Base-by-base conservation (phyloP, 2,329 filamentous ascomycete species). In the Neoarthrinium moseri region DNA sequence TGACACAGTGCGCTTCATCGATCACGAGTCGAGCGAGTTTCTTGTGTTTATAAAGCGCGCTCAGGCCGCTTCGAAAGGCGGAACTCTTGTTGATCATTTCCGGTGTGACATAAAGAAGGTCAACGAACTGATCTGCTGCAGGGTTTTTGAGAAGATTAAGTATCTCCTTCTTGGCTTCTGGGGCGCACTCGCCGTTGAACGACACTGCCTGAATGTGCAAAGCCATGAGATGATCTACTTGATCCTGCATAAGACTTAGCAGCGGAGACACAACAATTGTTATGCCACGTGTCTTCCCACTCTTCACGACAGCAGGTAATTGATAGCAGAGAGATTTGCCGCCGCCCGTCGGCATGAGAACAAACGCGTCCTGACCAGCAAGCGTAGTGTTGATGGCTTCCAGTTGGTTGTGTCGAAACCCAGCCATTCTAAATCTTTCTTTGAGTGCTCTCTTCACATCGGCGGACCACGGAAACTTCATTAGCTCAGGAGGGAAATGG, bases 1-100 rank as follows among this genome's bases (percentile, higher is more conserved):
- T 97, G 21, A 99, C 92, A 65, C 94, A 99, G 65, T 99, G 94
- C n/a, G 94, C 94, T 69, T 99, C 95, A 56, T 99, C 94, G 51
- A 99, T 95, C 43, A 99, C 94, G 39, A 99, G 82, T 21, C 94
- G 83, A 13, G 95, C 92, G 43, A 99, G 81, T 56, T 86, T 88
- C 4, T 77, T 73, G 41, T 82, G 82, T 12, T 68, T 66, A 63
- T 96, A 79, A n/a, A 99, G 73, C 3, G 72, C 74, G 42, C 80
- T 70, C 51, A 99, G 75, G 3, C 75, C 79, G 42, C 74, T 77
- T 47, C 83, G 71, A 64, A 97, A 87, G 3, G 72, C 70, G 33
- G 76, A 65, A 62, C 86, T 99, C 62, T 91, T 92, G 69, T 77
- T 89, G 41, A 99, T 77, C 92, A 97, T 97, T 68, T 99, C 94